Evolutionary conservation across 495 filamentous ascomycete genomes (phyloP), one percentile per base, ranked within the genome.

Genomic region (Hyaloscypha hepaticicola): DNA sequence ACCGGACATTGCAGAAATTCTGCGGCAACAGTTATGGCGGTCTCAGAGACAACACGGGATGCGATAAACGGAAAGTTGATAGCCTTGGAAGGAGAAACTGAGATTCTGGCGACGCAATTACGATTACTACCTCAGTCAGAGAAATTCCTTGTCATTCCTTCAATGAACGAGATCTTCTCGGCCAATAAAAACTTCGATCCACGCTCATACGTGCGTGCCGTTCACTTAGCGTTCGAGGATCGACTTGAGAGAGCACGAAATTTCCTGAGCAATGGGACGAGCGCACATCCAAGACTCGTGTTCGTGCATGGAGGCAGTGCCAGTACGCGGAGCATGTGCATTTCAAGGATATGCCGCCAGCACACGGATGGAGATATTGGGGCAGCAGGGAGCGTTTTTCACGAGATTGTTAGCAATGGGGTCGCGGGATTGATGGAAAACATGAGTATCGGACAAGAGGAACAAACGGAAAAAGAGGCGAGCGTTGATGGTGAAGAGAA

Each of bases 281-380:
- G 71, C 19, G 67, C 70, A 48, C 74, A 77, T 28, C 79, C 75
- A 58, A 78, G 77, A 34, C 65, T 83, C 1, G 79, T 84, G 11
- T 82, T 85, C 61, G 72, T 79, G 63, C 76, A 83, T 68, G 82
- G 82, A 9, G 81, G 82, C 5, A 80, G 78, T 9, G 74, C 78
- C 16, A 72, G 77, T 50, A 81, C 81, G 1, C 75, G 77, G 50
- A 63, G 75, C 29, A 67, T 72, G 26, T 83, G 81, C 60, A 72
- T 85, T 9, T 58, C 69, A 8, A 69, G 72, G 28, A 82, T 85
- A 55, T 76, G 72, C 67, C 65, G 77, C 60, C 68, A 78, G 53
- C 49, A 79, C 22, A 79, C 79, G 1, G 58, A 67, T 56, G 71
- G 73, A 25, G 78, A 83, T 62, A 58, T 77, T 21, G 63, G 62